phyloP scores from a whole-genome alignment of 345 rosid genomes.

The Lenwebbia sp. region DNA sequence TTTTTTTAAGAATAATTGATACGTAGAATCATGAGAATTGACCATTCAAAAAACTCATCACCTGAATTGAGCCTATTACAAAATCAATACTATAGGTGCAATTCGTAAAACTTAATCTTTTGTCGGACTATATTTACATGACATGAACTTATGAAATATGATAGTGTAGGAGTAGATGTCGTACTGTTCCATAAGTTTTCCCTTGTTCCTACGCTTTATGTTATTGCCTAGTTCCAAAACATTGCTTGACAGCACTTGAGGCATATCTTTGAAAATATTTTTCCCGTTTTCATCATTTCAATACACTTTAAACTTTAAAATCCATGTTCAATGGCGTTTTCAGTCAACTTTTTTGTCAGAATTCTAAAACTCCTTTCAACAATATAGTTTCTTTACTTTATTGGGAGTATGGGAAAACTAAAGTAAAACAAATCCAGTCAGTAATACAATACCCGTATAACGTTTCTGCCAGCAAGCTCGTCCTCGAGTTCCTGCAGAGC shows the following conservation, averaged over 20 bases:
- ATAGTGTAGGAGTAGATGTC: not conserved
- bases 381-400: not conserved
- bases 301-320: not conserved
- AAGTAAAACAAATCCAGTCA: not conserved
- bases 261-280: no score
- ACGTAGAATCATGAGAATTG: no score
- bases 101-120: no score
- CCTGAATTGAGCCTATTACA: no score
- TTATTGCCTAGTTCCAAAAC: not conserved
- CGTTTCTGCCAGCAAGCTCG: not conserved
- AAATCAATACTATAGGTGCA: no score
- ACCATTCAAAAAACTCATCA: no score
- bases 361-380: not conserved
- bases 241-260: not conserved
- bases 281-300: not conserved
- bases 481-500: not conserved
- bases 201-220: not conserved
- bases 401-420: not conserved
- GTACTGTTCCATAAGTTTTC: not conserved
- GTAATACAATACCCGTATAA: not conserved
- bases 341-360: not conserved
- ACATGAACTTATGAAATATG: not conserved
- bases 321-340: not conserved
- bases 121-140: no score
- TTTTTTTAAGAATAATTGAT: no score